A percentile compares a stretch with the other conserved stretches of the same genome.
phyloP scores from a whole-genome alignment of 202 grass and related monocot genomes.

The Panicum virgatum region DNA sequence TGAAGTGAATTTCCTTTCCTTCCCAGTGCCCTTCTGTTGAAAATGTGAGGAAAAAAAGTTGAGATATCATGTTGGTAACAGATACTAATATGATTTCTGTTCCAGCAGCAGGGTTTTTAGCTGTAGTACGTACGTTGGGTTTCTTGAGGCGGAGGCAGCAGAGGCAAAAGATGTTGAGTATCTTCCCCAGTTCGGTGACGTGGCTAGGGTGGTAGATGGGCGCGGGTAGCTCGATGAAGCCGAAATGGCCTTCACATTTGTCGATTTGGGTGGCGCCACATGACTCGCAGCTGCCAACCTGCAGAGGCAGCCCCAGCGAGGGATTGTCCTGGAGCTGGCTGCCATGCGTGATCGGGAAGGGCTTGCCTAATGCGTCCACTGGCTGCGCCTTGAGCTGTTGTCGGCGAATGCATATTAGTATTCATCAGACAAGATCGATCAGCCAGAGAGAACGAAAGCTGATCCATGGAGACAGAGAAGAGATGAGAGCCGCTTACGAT shows the following conservation, averaged over 20 bases:
- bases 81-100: not conserved
- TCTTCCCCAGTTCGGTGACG: constrained; percentile 51
- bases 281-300: constrained; percentile 63
- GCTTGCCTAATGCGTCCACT: constrained; percentile 41
- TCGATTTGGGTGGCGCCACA: constrained; percentile 52
- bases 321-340: constrained; percentile 70
- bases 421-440: not conserved
- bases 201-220: constrained; percentile 76
- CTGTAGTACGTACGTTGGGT: constrained; percentile 40
- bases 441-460: not conserved
- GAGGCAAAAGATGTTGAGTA: constrained; percentile 70
- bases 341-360: constrained; percentile 56
- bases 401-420: not conserved
- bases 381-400: constrained; percentile 41
- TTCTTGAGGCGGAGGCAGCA: constrained; percentile 73
- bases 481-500: constrained; percentile 34
- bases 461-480: not conserved
- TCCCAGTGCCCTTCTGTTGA: not conserved
- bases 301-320: constrained; percentile 71
- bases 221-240: constrained; percentile 65
- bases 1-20: constrained; percentile 27
- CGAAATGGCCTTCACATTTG: constrained; percentile 82
- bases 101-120: not conserved
- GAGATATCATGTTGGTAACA: not conserved
- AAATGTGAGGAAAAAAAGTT: not conserved